Percentiles rank a stretch among this genome's conserved stretches.
phyloP scores from a whole-genome alignment of 306 rosid species.

The Vigna trinervia region DNA sequence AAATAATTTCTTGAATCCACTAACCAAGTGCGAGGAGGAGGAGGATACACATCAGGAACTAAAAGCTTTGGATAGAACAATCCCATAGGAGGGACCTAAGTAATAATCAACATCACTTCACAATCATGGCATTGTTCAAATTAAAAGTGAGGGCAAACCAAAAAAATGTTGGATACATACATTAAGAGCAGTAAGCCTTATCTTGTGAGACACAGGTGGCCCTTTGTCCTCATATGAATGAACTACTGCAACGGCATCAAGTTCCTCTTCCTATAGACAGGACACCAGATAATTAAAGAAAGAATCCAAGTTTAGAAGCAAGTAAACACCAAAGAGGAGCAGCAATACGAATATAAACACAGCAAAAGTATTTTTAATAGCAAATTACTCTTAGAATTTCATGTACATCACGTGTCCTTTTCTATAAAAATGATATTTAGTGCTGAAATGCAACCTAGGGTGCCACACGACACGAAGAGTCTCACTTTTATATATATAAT shows the following conservation, averaged over 20 bases:
- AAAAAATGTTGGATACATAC: constrained; percentile 52
- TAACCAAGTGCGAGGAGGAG: constrained; percentile 93
- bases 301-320: constrained; percentile 39
- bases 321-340: constrained; percentile 6
- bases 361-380: neutral
- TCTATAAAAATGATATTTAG: neutral
- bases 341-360: neutral
- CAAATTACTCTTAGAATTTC: neutral
- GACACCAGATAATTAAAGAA: constrained; percentile 38
- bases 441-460: constrained; percentile 19
- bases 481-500: neutral
- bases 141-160: constrained; percentile 28
- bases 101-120: constrained; percentile 24
- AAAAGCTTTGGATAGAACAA: constrained; percentile 88
- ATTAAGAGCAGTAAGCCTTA: constrained; percentile 83
- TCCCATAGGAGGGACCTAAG: constrained; percentile 97
- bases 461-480: neutral
- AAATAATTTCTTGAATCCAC: constrained; percentile 45
- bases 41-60: constrained; percentile 93
- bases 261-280: constrained; percentile 75
- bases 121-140: constrained; percentile 31
- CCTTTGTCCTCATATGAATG: constrained; percentile 83
- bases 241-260: constrained; percentile 76
- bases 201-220: constrained; percentile 85
- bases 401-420: neutral